phyloP scores from a whole-genome alignment of 2,329 filamentous ascomycete species.

The Pseudocercospora eumusae region DNA sequence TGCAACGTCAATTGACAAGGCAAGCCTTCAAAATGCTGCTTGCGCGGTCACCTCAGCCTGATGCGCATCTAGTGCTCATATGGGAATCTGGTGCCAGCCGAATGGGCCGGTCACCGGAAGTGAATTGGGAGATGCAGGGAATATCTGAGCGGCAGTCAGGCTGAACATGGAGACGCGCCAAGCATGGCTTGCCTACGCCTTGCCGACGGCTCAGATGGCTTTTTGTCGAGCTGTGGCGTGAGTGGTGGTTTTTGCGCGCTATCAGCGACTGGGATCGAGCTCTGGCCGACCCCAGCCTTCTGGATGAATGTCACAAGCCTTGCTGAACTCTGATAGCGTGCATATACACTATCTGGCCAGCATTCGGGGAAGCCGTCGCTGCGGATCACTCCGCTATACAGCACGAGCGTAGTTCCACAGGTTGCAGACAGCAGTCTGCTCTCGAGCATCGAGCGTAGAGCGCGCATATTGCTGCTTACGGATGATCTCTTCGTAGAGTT shows the following conservation, averaged over 20 bases:
- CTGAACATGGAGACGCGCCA: not conserved
- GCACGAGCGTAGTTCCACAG: no score
- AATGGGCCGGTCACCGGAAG: no score
- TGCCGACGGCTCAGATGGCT: not conserved
- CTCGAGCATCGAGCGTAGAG: no score
- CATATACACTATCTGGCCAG: no score
- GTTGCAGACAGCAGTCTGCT: no score
- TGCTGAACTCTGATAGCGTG: not conserved
- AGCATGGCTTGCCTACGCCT: not conserved
- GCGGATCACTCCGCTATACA: no score
- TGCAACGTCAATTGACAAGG: not conserved
- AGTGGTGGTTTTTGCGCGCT: constrained; percentile 2
- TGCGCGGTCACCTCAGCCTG: not conserved
- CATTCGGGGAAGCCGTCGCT: no score
- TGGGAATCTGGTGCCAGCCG: no score
- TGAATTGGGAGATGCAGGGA: no score
- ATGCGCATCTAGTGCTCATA: not conserved
- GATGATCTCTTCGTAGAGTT: no score
- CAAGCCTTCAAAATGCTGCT: not conserved
- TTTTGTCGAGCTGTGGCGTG: not conserved
- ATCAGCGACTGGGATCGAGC: constrained; percentile 5
- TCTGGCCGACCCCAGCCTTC: constrained; percentile 2
- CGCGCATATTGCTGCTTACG: no score
- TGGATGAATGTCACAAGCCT: not conserved
- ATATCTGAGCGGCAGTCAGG: no score